These are phyloP conservation scores for Pyrenophora graminea DNA, from an alignment of 2,329 filamentous ascomycete genomes.

Conservation along the genomic window DNA sequence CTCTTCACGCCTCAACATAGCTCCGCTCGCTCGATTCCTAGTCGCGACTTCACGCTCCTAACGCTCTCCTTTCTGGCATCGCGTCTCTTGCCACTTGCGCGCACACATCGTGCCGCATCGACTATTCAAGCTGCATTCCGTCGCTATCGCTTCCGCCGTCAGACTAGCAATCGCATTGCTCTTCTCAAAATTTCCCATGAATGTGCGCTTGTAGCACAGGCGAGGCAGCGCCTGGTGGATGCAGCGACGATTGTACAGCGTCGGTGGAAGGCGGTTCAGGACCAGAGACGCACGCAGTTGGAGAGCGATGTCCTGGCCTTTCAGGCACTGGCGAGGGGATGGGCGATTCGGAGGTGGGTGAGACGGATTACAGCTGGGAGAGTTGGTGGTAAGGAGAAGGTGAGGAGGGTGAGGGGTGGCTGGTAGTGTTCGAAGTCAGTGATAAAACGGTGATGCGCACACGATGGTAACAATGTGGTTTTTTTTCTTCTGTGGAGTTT, in stretches of 20 bases:
- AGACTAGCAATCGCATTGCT: constrained; percentile 40
- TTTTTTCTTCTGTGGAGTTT: too few species aligned
- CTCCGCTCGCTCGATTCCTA: constrained; percentile 51
- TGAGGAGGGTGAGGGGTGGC: constrained; percentile 42
- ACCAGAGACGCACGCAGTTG: constrained; percentile 41
- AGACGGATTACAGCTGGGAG: constrained; percentile 32
- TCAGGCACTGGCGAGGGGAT: constrained; percentile 51
- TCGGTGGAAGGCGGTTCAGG: constrained; percentile 49
- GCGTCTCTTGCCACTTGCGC: constrained; percentile 58
- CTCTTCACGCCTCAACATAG: constrained; percentile 45
- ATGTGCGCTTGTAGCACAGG: constrained; percentile 54
- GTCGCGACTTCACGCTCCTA: constrained; percentile 59
- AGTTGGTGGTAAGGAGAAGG: constrained; percentile 40
- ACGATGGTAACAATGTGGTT: too few species aligned
- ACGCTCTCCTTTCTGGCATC: constrained; percentile 64
- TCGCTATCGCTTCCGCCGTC: constrained; percentile 32
- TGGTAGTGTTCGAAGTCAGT: constrained; percentile 28
- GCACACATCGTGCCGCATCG: constrained; percentile 55
- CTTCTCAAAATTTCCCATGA: constrained; percentile 51
- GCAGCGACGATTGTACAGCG: constrained; percentile 52
- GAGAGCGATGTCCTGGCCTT: constrained; percentile 47
- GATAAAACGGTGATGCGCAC: too few species aligned
- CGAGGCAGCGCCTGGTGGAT: constrained; percentile 47
- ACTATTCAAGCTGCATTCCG: constrained; percentile 60
- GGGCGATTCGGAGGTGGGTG: constrained; percentile 43